A percentile compares a stretch with the other conserved stretches of the same genome.
These are phyloP conservation scores for Fraxinus platypoda DNA, from an alignment of 305 asterid species.

Conservation along the genomic window DNA sequence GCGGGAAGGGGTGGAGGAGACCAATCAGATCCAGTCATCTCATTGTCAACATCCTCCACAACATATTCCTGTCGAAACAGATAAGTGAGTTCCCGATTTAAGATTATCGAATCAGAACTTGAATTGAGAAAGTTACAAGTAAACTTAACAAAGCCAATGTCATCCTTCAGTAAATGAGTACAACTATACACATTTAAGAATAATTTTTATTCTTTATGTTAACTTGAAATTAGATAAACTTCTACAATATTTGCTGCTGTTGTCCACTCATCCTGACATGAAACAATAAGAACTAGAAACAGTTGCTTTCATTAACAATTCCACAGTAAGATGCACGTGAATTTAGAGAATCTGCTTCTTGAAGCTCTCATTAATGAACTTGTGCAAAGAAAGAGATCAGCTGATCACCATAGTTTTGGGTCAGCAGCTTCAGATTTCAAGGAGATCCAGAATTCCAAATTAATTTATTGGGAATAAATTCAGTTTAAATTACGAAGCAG, in stretches of 20 bases:
- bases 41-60: conserved; percentile 90
- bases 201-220: neutral
- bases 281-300: neutral
- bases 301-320: neutral
- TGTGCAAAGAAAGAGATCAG: neutral
- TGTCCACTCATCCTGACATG: neutral
- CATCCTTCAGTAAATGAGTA: neutral
- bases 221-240: neutral
- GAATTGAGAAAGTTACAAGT: neutral
- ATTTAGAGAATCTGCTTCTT: neutral
- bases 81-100: neutral
- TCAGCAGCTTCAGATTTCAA: neutral
- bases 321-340: neutral
- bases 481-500: neutral
- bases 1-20: conserved; percentile 77
- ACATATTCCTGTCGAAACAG: conserved; percentile 65
- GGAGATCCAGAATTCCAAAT: neutral
- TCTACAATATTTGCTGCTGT: neutral
- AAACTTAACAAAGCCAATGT: neutral
- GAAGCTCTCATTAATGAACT: neutral
- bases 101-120: neutral
- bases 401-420: neutral
- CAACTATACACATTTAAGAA: neutral
- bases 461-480: neutral
- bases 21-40: conserved; percentile 66